Base-by-base conservation (phyloP, 2,329 filamentous ascomycete species). In the Aspergillus sp. region DNA sequence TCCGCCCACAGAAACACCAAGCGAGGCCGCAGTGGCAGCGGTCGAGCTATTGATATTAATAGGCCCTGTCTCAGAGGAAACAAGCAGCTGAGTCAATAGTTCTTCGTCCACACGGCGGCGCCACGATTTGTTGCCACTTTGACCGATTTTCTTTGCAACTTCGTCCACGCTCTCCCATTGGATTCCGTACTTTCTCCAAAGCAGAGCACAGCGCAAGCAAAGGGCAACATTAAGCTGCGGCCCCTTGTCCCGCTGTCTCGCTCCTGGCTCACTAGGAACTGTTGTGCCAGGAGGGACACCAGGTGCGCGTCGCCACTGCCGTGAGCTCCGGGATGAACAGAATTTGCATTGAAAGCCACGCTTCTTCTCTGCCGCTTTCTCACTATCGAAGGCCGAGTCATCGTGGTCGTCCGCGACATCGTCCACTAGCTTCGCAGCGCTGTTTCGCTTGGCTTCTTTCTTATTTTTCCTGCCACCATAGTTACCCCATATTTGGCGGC, bases 151-250 rank as follows among this genome's bases (percentile, higher is more conserved):
- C 78, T 93, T 96, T 40, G 88, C 86, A 39, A 96, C 85, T 67
- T 98, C 93, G 42, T 98, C 95, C 13, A 92, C 84, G 64, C 96
- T 91, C 74, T 98, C 95, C 87, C 91, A 99, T 64, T 96, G 91
- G 61, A 99, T 91, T 15, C 89, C 93, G 74, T 99, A 99, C 63
- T 93, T 90, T 50, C 95, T 88, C 95, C 95, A 99, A 8, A 99
- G 80, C 68, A 95, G 88, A 24, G 93, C 93, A 70, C 95, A 99
- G 59, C 93, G 87, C 57, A 92, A 84, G 72, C 95, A 99, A 4
- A 99, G 83, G 3, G 93, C 93, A 49, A 93, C 83, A 17, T 96
- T 85, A 37, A 89, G 86, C 66, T 89, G 86, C 15, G 82, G 80
- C 12, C 85, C 85, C 71, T 93, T 96, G 64, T 96, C 91, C 74